phyloP scores from a whole-genome alignment of 805 yeast genomes.

The Candida insectorum region DNA sequence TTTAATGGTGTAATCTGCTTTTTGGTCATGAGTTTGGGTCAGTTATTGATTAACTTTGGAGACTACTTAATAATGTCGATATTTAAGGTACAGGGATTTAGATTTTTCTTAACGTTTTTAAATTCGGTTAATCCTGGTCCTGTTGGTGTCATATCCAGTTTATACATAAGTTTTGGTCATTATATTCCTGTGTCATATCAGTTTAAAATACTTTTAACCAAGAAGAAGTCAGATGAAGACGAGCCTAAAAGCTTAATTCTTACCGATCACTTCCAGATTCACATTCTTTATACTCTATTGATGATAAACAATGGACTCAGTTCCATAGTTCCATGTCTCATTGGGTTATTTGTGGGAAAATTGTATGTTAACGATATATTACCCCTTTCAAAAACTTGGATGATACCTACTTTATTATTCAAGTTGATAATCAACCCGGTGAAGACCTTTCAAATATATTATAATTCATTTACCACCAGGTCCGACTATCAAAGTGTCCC shows the following conservation, averaged over 20 bases:
- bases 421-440: constrained; percentile 26
- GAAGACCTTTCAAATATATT: constrained; percentile 3
- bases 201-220: constrained; percentile 27
- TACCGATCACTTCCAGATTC: constrained; percentile 40
- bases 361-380: constrained; percentile 31
- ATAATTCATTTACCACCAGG: constrained; percentile 1
- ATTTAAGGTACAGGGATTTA: constrained; percentile 6
- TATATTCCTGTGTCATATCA: constrained; percentile 32
- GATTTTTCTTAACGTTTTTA: constrained; percentile 21
- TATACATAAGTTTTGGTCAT: constrained; percentile 36
- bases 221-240: neutral
- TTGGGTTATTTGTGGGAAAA: constrained; percentile 38
- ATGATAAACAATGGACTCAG: constrained; percentile 36
- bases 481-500: constrained; percentile 4
- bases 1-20: constrained; percentile 46
- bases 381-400: constrained; percentile 35
- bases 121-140: constrained; percentile 40
- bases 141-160: constrained; percentile 35
- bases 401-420: constrained; percentile 25
- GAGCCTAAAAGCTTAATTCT: constrained; percentile 20
- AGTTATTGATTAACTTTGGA: constrained; percentile 18
- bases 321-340: constrained; percentile 33
- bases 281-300: constrained; percentile 30
- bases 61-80: constrained; percentile 5
- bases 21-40: constrained; percentile 41